A percentile compares a stretch with the other conserved stretches of the same genome.
These are phyloP conservation scores for Penicillium coffeae DNA, from an alignment of 495 filamentous ascomycete species.

Conservation along the genomic window DNA sequence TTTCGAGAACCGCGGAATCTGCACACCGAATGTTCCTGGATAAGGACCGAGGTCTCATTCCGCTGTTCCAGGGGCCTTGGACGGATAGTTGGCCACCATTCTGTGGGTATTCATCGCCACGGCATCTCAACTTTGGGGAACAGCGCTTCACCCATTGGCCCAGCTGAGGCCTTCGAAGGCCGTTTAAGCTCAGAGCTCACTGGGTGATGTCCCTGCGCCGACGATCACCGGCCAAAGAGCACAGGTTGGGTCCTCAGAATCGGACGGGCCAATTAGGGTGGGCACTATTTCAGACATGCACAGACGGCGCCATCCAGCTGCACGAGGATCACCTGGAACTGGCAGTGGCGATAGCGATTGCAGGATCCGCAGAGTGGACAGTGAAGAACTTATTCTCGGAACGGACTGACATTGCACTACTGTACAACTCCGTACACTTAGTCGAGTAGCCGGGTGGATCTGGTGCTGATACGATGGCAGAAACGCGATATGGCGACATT, in stretches of 20 bases:
- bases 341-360: background rate
- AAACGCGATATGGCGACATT: conserved; percentile 15
- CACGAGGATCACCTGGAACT: background rate
- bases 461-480: background rate
- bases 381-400: too few species aligned
- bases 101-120: background rate
- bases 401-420: too few species aligned
- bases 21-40: background rate
- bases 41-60: background rate
- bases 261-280: conserved; percentile 6
- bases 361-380: background rate
- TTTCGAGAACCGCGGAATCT: background rate
- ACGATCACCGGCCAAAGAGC: conserved; percentile 10
- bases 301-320: background rate
- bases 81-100: too few species aligned
- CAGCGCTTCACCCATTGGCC: too few species aligned
- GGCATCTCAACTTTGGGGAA: too few species aligned
- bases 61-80: background rate
- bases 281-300: conserved; percentile 7
- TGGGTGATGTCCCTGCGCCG: conserved; percentile 14
- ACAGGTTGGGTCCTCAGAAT: conserved; percentile 7
- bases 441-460: background rate
- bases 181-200: conserved; percentile 7
- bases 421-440: too few species aligned
- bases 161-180: background rate